Evolutionary conservation across 2,329 filamentous ascomycete genomes (phyloP), one percentile per base, ranked within the genome.

Genomic region (Tolypocladium paradoxum): DNA sequence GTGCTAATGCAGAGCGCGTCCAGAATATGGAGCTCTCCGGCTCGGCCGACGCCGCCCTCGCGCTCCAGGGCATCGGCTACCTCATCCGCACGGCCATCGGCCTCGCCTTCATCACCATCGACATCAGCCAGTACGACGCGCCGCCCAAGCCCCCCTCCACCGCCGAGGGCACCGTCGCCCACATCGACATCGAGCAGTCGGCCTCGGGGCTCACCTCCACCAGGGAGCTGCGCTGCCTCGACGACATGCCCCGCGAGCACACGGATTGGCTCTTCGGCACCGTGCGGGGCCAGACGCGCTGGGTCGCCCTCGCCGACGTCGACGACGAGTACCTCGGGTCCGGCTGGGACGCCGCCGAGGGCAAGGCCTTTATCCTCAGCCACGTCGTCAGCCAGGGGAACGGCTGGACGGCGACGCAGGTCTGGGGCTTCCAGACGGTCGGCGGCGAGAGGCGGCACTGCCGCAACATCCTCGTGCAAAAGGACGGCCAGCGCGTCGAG

Each of bases 251-350:
- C 60, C 83, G 85, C 60, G 78, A 81, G 57, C 88, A 91, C 73
- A 73, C 72, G 27, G 90, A 96, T 74, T 84, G 83, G 76, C 79
- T 95, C 59, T 96, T 95, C 67, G 90, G 90, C 54, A 73, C 71
- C 53, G 78, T 93, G 57, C 73, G 74, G 50, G 88, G 86, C 54
- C 76, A 75, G 55, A 81, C 77, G 45, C 70, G 73, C 47, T 83
- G 77, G 65, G 59, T 80, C 54, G 64, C 61, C 12, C 64, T 70
- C 22, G 73, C 69, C 20, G 75, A 77, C 20, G 67, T 82, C 37
- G 66, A 72, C n/a, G 80, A 84, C 61, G 79, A 74, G 5, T 81
- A 71, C 53, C 73, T 84, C 52, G 75, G 73, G 57, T 68, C 75
- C 49, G 79, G 78, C 33, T 90, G 85, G 78, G 62, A 81, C 18